Percentiles rank a stretch among this genome's conserved stretches.
Evolutionary conservation across 1,284 basidiomycete species (phyloP).

Genomic region (Puccinia horiana): DNA sequence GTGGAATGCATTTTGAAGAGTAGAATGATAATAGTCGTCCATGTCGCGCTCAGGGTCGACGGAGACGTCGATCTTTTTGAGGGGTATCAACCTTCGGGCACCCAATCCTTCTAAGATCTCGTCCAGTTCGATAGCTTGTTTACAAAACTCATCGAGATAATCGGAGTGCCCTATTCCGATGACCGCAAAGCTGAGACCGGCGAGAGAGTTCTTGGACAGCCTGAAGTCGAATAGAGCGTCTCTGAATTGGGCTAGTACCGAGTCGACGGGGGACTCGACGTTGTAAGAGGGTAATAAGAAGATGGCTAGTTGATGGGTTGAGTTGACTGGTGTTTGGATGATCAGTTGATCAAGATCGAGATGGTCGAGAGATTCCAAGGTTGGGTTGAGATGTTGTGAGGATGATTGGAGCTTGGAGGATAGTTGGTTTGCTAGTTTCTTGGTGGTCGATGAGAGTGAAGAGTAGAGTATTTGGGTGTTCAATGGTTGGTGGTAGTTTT

Average conservation of each 20-base stretch:
- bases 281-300: constrained; percentile 46
- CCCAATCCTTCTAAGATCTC: constrained; percentile 24
- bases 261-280: constrained; percentile 47
- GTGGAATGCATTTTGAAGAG: not conserved
- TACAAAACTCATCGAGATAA: constrained; percentile 39
- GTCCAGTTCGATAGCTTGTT: constrained; percentile 43
- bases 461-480: constrained; percentile 20
- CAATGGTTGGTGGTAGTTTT: not conserved
- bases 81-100: constrained; percentile 7
- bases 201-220: constrained; percentile 32
- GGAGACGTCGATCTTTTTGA: constrained; percentile 35
- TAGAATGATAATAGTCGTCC: not conserved
- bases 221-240: constrained; percentile 47
- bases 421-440: constrained; percentile 24
- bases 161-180: constrained; percentile 36
- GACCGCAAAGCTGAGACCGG: constrained; percentile 12
- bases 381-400: constrained; percentile 11
- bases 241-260: constrained; percentile 32
- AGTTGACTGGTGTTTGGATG: constrained; percentile 10
- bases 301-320: constrained; percentile 17
- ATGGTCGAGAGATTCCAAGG: constrained; percentile 1
- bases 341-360: constrained; percentile 19
- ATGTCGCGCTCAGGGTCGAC: constrained; percentile 31
- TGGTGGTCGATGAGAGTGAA: constrained; percentile 24
- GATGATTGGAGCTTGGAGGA: not conserved